Conservation (phyloP, 1,284 basidiomycete genomes). For the Sporisorium reilianum region DNA sequence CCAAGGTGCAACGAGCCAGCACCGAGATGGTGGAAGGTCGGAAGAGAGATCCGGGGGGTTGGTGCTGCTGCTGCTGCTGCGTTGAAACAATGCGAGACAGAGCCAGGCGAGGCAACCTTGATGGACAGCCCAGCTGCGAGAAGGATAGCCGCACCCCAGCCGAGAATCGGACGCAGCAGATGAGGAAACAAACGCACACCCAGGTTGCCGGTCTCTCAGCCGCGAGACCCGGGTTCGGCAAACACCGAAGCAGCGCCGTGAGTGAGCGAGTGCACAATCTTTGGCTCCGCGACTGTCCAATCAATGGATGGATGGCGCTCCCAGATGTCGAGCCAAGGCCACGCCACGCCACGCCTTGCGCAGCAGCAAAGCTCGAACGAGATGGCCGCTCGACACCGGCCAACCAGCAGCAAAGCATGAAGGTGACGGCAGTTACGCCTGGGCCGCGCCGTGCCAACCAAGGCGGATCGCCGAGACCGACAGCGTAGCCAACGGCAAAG, state of each 20-base stretch:
- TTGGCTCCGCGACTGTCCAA: neutral
- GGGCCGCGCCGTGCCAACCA: too few relatives aligned
- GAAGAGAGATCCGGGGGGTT: neutral
- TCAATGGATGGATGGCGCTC: neutral
- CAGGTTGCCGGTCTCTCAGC: conserved; percentile 6
- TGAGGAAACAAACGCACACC: conserved; percentile 7
- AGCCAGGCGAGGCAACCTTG: too few relatives aligned
- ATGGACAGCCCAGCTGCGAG: too few relatives aligned
- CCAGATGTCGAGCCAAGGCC: too few relatives aligned
- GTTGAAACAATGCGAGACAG: neutral
- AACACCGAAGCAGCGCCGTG: conserved; percentile 9
- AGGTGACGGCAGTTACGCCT: too few relatives aligned
- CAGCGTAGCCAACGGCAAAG: too few relatives aligned
- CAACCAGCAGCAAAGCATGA: neutral
- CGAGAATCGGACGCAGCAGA: conserved; percentile 19
- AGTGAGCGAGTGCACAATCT: neutral
- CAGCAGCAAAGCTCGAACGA: neutral
- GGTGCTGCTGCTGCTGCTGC: neutral
- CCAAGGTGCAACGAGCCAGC: too few relatives aligned
- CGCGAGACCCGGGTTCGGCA: conserved; percentile 26
- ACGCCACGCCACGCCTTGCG: neutral
- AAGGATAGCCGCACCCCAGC: conserved; percentile 3
- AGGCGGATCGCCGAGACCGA: too few relatives aligned
- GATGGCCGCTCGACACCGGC: neutral
- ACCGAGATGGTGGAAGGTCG: neutral